Conservation (phyloP, 2,329 filamentous ascomycete species). For the Geoglossum cookeanum region DNA sequence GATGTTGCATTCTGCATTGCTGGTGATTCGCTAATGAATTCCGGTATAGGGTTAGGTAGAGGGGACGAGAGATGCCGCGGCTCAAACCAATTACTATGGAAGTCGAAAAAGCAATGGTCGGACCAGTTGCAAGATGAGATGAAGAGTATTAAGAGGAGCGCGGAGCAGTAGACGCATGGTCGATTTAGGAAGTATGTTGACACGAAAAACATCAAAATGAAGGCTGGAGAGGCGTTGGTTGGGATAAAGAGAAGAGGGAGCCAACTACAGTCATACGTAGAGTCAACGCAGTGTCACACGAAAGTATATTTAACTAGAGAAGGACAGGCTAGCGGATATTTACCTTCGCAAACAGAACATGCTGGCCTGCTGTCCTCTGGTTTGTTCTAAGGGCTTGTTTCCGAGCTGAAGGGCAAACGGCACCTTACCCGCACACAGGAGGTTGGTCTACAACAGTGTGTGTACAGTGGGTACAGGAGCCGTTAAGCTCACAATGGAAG, state of each 20-base stretch:
- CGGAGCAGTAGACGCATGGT: conserved; percentile 93
- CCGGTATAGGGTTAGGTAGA: conserved; percentile 14
- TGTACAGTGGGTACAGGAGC: not conserved
- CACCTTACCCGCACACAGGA: not conserved
- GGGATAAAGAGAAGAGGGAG: conserved; percentile 76
- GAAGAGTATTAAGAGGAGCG: conserved; percentile 88
- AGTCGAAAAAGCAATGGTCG: conserved; percentile 83
- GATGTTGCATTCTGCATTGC: conserved; percentile 14
- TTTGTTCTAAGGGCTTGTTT: not conserved
- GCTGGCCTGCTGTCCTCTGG: conserved; percentile 7
- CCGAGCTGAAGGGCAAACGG: not conserved
- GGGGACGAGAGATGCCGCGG: conserved; percentile 36
- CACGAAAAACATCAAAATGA: conserved; percentile 75
- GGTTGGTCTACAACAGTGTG: not conserved
- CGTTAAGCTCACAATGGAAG: not conserved
- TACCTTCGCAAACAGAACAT: conserved; percentile 49
- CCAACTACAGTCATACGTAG: conserved; percentile 37
- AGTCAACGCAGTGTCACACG: not conserved
- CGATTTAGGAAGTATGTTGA: conserved; percentile 93
- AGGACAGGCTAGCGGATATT: conserved; percentile 2
- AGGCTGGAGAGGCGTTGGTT: conserved; percentile 65
- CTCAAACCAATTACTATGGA: conserved; percentile 81
- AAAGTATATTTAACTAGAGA: not conserved
- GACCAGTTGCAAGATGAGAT: conserved; percentile 81
- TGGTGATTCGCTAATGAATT: conserved; percentile 12